Evolutionary conservation across 2,329 filamentous ascomycete genomes (phyloP).

Genomic region (Botrytis deweyae): DNA sequence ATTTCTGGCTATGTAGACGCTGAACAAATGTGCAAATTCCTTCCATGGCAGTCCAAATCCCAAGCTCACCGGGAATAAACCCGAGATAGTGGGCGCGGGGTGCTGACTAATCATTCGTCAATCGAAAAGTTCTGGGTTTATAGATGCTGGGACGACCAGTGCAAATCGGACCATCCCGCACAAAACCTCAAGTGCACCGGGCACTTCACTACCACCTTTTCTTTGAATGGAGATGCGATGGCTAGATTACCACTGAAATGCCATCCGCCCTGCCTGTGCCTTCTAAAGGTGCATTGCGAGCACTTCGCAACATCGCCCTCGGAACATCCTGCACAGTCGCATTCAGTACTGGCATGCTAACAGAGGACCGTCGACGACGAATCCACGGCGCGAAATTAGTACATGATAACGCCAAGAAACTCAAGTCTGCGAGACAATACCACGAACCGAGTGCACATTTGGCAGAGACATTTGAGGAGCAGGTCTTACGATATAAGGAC

Average conservation of each 20-base stretch:
- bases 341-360: constrained; percentile 44
- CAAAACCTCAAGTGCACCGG: background rate
- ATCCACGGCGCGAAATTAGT: constrained; percentile 52
- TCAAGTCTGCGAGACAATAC: constrained; percentile 47
- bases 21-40: background rate
- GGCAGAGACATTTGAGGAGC: constrained; percentile 32
- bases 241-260: constrained; percentile 31
- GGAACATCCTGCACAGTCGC: constrained; percentile 58
- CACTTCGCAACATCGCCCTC: constrained; percentile 55
- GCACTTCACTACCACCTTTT: background rate
- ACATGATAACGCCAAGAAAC: constrained; percentile 52
- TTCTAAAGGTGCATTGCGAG: constrained; percentile 55
- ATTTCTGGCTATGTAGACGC: background rate
- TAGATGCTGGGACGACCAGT: constrained; percentile 1
- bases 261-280: constrained; percentile 49
- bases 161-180: constrained; percentile 1
- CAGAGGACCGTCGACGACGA: constrained; percentile 57
- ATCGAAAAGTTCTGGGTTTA: constrained; percentile 11
- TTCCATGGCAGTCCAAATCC: background rate
- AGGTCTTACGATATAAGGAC: constrained; percentile 23
- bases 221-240: constrained; percentile 26
- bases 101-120: constrained; percentile 13
- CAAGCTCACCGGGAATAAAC: background rate
- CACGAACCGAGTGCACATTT: constrained; percentile 36
- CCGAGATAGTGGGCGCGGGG: background rate